Evolutionary conservation across 1,284 basidiomycete genomes (phyloP), one percentile per base, ranked within the genome.

Genomic region (Sphaerobolus stellatus): DNA sequence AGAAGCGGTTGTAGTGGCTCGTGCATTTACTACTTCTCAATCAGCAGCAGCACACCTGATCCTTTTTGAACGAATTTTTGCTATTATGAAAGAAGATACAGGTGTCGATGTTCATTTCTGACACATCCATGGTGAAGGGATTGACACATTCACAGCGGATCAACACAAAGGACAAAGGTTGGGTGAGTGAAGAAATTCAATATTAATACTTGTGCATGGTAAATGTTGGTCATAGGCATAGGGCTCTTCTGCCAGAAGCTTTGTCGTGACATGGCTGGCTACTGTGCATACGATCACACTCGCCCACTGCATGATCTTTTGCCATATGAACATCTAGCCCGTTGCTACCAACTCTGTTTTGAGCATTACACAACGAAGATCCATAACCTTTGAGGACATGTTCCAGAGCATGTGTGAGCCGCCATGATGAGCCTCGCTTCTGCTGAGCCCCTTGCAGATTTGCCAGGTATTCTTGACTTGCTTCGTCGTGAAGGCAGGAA

Each of bases 81-180:
- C 56, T 8, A 59, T 66, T 40, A 56, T 58, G 3, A 20, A 46
- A 24, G 43, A 33, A n/a, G 64, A 66, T 30, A 66, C 64, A 1
- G 59, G 62, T 11, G 7, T 53, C 18, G 30, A 47, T 1, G 54
- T 65, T 16, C 48, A 48, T 11, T 66, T 67, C 48, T 33, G 50
- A 2, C 58, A 66, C 34, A 68, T 64, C n/a, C 63, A 68, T 45
- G 61, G 64, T 1, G 30, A 51, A 20, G 64, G 66, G 6, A 57
- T 64, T 38, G 57, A 62, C 9, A 47, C 61, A 1, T 58, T 61
- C 45, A 61, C 61, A 31, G 64, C 62, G 6, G 66, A 68, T 55
- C 55, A 58, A 3, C 64, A 66, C 36, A 64, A 65, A 47, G 66
- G 66, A 2, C 65, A 67, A 53, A 64, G 59, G 5, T 56, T 63